phyloP scores from a whole-genome alignment of 2,329 filamentous ascomycete genomes.

The Paraphoma chrysanthemicola region DNA sequence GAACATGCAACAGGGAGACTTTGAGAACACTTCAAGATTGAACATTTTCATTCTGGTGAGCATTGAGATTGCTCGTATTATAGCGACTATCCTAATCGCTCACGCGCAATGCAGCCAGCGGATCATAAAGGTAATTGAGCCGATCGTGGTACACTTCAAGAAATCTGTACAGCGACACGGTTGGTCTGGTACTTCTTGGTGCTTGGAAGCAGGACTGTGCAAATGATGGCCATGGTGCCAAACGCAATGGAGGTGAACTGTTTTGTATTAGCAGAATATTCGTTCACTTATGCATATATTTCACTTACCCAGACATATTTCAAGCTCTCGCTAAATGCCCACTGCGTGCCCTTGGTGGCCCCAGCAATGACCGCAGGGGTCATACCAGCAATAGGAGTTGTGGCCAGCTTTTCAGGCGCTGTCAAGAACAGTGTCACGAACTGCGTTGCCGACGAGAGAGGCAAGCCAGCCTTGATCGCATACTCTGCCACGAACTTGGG shows the following conservation, averaged over 20 bases:
- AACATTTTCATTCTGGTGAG: neutral
- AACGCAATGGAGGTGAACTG: slow-evolving; percentile 38
- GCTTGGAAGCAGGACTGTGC: slow-evolving; percentile 37
- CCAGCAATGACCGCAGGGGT: slow-evolving; percentile 35
- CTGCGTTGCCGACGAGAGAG: slow-evolving; percentile 39
- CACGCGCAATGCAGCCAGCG: no score
- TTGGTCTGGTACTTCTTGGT: slow-evolving; percentile 44
- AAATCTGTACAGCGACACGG: slow-evolving; percentile 38
- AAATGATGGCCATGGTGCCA: slow-evolving; percentile 36
- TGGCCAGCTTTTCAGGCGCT: slow-evolving; percentile 22
- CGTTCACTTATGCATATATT: neutral
- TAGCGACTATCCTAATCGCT: neutral
- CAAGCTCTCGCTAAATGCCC: slow-evolving; percentile 39
- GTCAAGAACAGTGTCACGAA: slow-evolving; percentile 46
- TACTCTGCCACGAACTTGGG: slow-evolving; percentile 34
- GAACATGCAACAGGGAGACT: neutral
- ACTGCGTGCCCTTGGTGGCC: slow-evolving; percentile 34
- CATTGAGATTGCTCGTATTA: neutral
- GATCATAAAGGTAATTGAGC: neutral
- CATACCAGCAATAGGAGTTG: slow-evolving; percentile 28
- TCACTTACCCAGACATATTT: slow-evolving; percentile 38
- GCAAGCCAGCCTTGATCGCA: slow-evolving; percentile 49
- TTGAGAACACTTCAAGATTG: neutral
- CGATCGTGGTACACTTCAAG: neutral
- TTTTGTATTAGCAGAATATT: neutral